Evolutionary conservation across 306 rosid species (phyloP).

Genomic region (Ormosia emarginata): DNA sequence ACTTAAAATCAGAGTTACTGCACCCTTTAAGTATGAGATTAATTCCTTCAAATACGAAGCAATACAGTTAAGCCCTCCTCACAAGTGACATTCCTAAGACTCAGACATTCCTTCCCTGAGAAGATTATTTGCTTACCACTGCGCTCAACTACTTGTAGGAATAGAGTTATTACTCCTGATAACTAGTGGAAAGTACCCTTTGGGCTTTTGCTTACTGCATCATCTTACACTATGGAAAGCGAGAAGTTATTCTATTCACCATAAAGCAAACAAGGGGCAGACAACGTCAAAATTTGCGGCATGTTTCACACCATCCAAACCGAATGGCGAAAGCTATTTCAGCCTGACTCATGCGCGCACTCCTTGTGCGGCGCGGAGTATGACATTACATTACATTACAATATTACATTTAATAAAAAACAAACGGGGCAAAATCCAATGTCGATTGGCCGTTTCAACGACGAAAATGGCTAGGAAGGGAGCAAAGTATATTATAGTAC

Average conservation of each 20-base stretch:
- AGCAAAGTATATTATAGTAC: neutral
- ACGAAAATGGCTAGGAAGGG: neutral
- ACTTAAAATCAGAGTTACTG: neutral
- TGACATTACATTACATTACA: too few relatives aligned
- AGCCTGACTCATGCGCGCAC: neutral
- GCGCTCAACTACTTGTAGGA: too few relatives aligned
- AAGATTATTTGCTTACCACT: too few relatives aligned
- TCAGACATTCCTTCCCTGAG: too few relatives aligned
- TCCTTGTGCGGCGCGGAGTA: neutral
- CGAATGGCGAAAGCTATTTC: neutral
- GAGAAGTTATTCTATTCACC: neutral
- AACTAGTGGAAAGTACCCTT: neutral
- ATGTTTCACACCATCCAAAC: neutral
- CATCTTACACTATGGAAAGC: neutral
- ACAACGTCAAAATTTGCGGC: slow-evolving; percentile 22
- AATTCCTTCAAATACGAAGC: too few relatives aligned
- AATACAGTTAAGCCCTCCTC: too few relatives aligned
- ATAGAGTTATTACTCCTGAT: too few relatives aligned
- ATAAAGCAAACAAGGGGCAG: neutral
- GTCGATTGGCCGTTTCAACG: neutral
- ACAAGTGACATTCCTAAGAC: too few relatives aligned
- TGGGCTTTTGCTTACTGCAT: neutral
- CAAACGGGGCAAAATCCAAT: neutral
- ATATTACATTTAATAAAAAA: too few relatives aligned
- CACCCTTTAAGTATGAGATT: too few relatives aligned